Conservation (phyloP, 352 stramenopile species). For the Phytopythium chamaehyphon region DNA sequence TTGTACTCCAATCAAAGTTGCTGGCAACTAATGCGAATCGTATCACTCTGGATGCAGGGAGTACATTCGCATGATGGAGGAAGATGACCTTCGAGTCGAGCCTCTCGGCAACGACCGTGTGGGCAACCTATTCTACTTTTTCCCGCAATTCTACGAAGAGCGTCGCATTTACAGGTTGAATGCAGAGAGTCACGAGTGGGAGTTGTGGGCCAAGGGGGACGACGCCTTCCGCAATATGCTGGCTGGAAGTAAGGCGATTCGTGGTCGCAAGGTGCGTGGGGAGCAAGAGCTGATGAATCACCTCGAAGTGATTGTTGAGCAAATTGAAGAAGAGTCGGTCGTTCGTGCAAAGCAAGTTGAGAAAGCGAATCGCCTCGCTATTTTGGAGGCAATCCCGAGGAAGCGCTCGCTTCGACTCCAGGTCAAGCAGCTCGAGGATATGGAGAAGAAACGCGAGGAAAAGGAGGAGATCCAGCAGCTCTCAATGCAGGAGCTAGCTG, state of each 20-base stretch:
- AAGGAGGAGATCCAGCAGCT: conserved; percentile 50
- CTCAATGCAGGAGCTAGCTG: conserved; percentile 57
- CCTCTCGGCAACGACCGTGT: conserved; percentile 67
- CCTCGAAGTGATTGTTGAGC: conserved; percentile 75
- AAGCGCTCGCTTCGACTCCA: conserved; percentile 82
- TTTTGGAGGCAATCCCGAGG: conserved; percentile 79
- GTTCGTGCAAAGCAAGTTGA: conserved; percentile 53
- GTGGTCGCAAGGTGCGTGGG: conserved; percentile 60
- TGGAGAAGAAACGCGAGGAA: conserved; percentile 70
- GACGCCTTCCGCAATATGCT: conserved; percentile 55
- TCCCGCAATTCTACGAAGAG: conserved; percentile 85
- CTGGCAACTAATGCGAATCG: not conserved
- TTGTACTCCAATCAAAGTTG: not conserved
- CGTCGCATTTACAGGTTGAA: conserved; percentile 69
- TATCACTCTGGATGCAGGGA: conserved; percentile 27
- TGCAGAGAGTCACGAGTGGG: conserved; percentile 43
- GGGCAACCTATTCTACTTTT: conserved; percentile 81
- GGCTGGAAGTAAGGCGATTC: conserved; percentile 47
- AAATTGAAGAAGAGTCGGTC: conserved; percentile 62
- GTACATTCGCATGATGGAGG: conserved; percentile 85
- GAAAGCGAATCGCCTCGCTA: conserved; percentile 69
- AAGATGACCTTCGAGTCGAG: conserved; percentile 77
- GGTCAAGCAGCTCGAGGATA: conserved; percentile 78
- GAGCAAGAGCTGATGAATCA: conserved; percentile 78
- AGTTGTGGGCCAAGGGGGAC: conserved; percentile 77